phyloP scores from a whole-genome alignment of 768 basidiomycete genomes.

The Mrakia gelida region DNA sequence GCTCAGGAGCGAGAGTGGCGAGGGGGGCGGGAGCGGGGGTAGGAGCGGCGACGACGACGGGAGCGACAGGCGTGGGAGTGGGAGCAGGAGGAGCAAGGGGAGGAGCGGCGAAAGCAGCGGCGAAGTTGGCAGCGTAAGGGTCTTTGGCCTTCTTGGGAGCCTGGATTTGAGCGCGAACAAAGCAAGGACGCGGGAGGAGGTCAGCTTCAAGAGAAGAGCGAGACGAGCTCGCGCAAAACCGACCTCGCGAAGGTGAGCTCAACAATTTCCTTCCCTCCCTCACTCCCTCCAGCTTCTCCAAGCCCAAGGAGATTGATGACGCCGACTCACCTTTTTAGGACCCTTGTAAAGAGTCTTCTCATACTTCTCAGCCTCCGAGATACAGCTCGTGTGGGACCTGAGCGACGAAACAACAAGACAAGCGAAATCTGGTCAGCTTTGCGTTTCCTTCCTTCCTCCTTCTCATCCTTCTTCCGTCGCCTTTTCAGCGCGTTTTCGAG shows the following conservation, averaged over 20 bases:
- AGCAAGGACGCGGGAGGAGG: not conserved
- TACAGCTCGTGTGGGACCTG: conserved; percentile 31
- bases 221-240: too few species aligned
- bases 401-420: not conserved
- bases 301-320: too few species aligned
- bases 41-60: conserved; percentile 1
- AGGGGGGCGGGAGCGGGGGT: conserved; percentile 42
- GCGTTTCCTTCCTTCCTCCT: too few species aligned
- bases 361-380: conserved; percentile 33
- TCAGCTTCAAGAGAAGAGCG: not conserved
- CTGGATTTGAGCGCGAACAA: not conserved
- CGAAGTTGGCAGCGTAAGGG: conserved; percentile 31
- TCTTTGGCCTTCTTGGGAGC: conserved; percentile 25
- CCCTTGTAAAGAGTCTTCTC: conserved; percentile 32
- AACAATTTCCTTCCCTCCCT: too few species aligned
- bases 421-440: conserved; percentile 9
- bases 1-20: not conserved
- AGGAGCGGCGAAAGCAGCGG: conserved; percentile 16
- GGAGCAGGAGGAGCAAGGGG: not conserved
- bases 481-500: not conserved
- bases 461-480: not conserved
- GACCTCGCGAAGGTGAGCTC: too few species aligned
- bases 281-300: too few species aligned
- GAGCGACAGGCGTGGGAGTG: not conserved
- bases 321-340: conserved; percentile 18